phyloP scores from a whole-genome alignment of 805 yeast genomes.

The Candida oleophila region DNA sequence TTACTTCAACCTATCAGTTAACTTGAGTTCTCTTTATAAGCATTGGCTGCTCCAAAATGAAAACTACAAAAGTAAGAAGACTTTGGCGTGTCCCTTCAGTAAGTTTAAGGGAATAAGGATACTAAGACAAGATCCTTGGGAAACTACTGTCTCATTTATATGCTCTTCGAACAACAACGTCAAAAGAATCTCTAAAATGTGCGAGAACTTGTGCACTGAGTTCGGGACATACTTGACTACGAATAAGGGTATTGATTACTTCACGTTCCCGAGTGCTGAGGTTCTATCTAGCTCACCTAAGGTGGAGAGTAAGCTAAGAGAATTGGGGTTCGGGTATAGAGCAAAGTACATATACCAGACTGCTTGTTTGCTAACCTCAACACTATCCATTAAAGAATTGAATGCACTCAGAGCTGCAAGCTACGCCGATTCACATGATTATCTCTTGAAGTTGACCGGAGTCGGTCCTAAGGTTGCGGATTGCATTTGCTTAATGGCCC shows the following conservation, averaged over 20 bases:
- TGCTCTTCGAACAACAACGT: constrained; percentile 97
- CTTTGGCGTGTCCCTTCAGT: constrained; percentile 27
- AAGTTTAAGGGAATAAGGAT: constrained; percentile 73
- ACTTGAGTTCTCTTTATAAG: constrained; percentile 50
- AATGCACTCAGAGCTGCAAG: constrained; percentile 42
- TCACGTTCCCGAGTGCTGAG: constrained; percentile 72
- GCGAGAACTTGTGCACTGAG: constrained; percentile 68
- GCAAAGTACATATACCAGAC: constrained; percentile 86
- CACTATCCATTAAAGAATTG: constrained; percentile 23
- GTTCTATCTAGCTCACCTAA: constrained; percentile 35
- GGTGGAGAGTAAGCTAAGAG: constrained; percentile 44
- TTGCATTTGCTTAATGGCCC: constrained; percentile 89
- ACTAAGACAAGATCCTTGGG: constrained; percentile 96
- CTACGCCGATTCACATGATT: constrained; percentile 55
- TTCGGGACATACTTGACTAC: constrained; percentile 63
- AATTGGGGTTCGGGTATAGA: constrained; percentile 80
- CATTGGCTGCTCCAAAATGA: constrained; percentile 62
- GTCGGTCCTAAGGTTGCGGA: constrained; percentile 99
- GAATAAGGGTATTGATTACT: constrained; percentile 55
- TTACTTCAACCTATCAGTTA: constrained; percentile 68
- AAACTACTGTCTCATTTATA: constrained; percentile 82
- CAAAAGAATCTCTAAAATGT: constrained; percentile 90
- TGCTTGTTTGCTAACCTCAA: constrained; percentile 47
- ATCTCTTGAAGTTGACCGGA: constrained; percentile 68
- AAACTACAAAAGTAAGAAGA: constrained; percentile 38